Evolutionary conservation across 305 asterid species (phyloP).

Genomic region (Nicotiana rustica): DNA sequence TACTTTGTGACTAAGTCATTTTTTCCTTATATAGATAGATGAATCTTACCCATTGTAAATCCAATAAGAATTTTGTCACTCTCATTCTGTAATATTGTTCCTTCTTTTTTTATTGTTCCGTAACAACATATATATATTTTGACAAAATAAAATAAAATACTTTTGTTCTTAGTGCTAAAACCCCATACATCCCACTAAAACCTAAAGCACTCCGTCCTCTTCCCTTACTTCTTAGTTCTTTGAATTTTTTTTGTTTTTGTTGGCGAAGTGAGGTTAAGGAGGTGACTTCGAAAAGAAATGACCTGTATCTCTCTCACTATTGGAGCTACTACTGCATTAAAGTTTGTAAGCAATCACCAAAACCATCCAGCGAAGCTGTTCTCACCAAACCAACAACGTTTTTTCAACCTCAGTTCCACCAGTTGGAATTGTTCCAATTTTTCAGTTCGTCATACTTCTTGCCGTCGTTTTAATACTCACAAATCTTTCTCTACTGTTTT

Average conservation of each 20-base stretch:
- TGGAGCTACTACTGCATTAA: constrained; percentile 36
- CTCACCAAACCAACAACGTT: constrained; percentile 8
- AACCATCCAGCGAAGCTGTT: constrained; percentile 35
- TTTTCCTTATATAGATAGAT: too few species aligned
- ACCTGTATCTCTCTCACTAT: constrained; percentile 21
- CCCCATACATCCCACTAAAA: too few species aligned
- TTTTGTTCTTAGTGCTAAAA: too few species aligned
- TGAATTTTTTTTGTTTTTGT: not conserved
- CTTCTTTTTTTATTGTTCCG: too few species aligned
- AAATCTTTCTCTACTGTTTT: constrained; percentile 35
- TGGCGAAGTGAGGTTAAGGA: not conserved
- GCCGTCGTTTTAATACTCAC: constrained; percentile 27
- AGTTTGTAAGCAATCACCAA: constrained; percentile 33
- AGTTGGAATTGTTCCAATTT: constrained; percentile 39
- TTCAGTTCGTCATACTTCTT: constrained; percentile 30
- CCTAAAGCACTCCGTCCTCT: too few species aligned
- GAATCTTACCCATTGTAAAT: too few species aligned
- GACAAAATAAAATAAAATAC: too few species aligned
- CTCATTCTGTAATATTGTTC: too few species aligned
- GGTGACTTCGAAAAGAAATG: constrained; percentile 15
- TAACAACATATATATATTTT: too few species aligned
- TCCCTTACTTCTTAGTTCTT: not conserved
- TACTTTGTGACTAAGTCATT: too few species aligned
- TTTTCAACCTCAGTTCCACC: constrained; percentile 31
- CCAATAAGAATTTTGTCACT: too few species aligned